Evolutionary conservation across 129 eudicot species (phyloP), one percentile per base, ranked within the genome.

Genomic region (Sambucus nigra): DNA sequence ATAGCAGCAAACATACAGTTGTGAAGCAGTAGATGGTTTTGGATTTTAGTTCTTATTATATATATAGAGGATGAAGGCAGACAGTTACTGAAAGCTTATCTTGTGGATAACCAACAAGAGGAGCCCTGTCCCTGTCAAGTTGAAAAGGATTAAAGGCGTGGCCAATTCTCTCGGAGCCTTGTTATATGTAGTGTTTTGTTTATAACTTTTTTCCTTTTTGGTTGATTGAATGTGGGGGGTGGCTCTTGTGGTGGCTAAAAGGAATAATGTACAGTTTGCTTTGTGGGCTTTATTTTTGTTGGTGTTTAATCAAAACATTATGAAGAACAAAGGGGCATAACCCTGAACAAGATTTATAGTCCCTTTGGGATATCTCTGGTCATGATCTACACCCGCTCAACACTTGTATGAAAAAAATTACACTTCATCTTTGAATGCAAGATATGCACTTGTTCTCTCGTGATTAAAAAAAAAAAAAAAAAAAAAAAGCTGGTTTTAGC

Each of bases 1-100:
- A 68, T 15, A 63, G 66, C 72, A 79, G 56, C 69, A 81, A 65
- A 61, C 78, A 70, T 42, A 61, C 81, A 14, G 74, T 86, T 22
- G 61, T 76, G 81, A 66, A 57, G 22, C 65, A 57, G 17, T 68
- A 52, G 44, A 22, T 27, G n/a, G n/a, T 6, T 25, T 3, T 19
- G 21, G 14, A 12, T 27, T 56, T 44, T 28, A 1, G 25, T 51
- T 47, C 26, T 41, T 64, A 47, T 45, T 10, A 33, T 32, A 41
- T 1, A 8, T 35, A 39, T 44, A 16, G 46, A 5, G 64, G 49
- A 35, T 48, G 27, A 3, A 29, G 16, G 25, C 13, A 16, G 13
- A 15, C 29, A 27, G 23, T 6, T 27, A 10, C 1, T 5, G 17
- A 33, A 16, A 49, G 51, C 24, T 23, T 42, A 11, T 14, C 32